Evolutionary conservation across 176 grass and related monocot species (phyloP).

Genomic region (Oryza brachyantha): DNA sequence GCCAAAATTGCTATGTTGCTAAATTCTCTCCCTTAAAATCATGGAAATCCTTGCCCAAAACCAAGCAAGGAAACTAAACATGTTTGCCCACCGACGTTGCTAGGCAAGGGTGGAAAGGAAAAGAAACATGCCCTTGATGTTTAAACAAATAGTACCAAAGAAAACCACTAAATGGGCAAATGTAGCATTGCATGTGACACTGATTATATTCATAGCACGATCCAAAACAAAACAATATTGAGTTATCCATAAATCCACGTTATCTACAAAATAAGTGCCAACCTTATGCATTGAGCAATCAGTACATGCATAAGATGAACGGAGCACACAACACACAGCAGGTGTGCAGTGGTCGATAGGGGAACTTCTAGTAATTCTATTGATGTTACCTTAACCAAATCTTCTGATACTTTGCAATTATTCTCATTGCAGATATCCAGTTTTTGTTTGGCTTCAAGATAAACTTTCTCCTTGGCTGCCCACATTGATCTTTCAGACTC

Average conservation of each 20-base stretch:
- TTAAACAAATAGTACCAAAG: neutral
- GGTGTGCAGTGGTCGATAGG: neutral
- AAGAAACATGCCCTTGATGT: neutral
- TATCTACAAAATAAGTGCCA: neutral
- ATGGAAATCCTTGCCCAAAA: neutral
- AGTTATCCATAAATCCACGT: neutral
- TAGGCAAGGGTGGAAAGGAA: neutral
- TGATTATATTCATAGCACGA: conserved; percentile 9
- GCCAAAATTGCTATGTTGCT: no score
- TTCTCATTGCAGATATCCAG: conserved; percentile 49
- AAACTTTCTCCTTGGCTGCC: conserved; percentile 58
- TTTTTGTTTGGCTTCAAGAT: conserved; percentile 47
- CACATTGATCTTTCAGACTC: conserved; percentile 76
- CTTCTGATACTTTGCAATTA: conserved; percentile 61
- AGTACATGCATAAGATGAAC: neutral
- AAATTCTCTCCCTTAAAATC: neutral
- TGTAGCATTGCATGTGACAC: neutral
- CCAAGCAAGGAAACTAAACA: neutral
- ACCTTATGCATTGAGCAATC: neutral
- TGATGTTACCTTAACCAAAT: conserved; percentile 66
- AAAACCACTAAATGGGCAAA: neutral
- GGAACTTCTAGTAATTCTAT: neutral
- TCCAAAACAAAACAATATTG: neutral
- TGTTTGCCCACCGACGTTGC: neutral
- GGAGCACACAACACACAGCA: neutral